Percentiles rank a stretch among this genome's conserved stretches.
Evolutionary conservation across 1,284 basidiomycete genomes (phyloP).

Genomic region (Flammula alnicola): DNA sequence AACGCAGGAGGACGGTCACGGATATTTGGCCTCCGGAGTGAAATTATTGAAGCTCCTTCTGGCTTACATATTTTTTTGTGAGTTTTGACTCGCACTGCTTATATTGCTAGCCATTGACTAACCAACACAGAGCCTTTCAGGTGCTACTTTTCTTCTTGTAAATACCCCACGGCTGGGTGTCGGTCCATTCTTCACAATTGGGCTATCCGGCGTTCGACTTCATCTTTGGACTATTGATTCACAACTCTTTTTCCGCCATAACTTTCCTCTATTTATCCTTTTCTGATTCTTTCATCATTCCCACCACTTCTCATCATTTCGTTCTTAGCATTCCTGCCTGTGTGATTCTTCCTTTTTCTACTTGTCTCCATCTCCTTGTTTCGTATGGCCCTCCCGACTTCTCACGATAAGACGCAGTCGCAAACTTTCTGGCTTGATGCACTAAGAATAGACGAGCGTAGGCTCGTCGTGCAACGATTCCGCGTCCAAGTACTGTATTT

Average conservation of each 20-base stretch:
- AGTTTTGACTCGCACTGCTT: no score
- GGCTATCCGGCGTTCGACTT: conserved; percentile 1
- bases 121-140: no score
- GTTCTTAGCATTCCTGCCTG: conserved; percentile 5
- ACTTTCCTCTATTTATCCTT: conserved; percentile 24
- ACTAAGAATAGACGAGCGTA: conserved; percentile 23
- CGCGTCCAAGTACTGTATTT: conserved; percentile 26
- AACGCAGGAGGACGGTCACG: conserved; percentile 47
- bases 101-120: no score
- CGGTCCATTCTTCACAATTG: conserved; percentile 5
- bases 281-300: conserved; percentile 13
- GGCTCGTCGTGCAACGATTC: conserved; percentile 16
- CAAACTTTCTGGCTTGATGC: conserved; percentile 23
- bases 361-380: conserved; percentile 19
- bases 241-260: conserved; percentile 1
- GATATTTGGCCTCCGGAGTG: conserved; percentile 45
- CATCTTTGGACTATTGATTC: conserved; percentile 3
- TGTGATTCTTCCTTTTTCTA: conserved; percentile 8
- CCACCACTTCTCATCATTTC: neutral
- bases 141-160: no score
- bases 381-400: conserved; percentile 17
- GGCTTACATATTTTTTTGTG: conserved; percentile 6
- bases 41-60: neutral
- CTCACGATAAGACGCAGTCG: conserved; percentile 12
- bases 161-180: conserved; percentile 4